These are phyloP conservation scores for Flaveria robusta DNA, from an alignment of 129 eudicot genomes.

Conservation along the genomic window DNA sequence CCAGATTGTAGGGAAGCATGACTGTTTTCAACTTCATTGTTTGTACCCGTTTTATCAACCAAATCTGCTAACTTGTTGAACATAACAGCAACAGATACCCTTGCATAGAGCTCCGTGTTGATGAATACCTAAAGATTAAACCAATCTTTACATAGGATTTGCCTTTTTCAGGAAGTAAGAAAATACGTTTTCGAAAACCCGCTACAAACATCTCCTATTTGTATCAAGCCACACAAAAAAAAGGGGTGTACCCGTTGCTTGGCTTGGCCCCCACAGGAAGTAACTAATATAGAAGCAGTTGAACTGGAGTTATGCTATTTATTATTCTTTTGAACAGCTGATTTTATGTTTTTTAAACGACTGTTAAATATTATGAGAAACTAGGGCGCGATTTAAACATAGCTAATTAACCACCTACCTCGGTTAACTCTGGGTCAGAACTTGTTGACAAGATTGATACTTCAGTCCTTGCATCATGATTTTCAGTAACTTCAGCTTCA, in stretches of 20 bases:
- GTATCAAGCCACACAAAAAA: neutral
- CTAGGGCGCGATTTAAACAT: neutral
- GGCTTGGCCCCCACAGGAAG: neutral
- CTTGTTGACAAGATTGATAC: constrained; percentile 71
- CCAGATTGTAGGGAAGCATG: constrained; percentile 68
- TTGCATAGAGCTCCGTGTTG: constrained; percentile 97
- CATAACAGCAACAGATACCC: constrained; percentile 93
- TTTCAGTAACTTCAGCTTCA: constrained; percentile 90
- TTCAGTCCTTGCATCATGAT: constrained; percentile 84
- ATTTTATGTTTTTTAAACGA: neutral
- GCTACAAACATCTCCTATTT: neutral
- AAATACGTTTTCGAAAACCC: neutral
- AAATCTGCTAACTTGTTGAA: constrained; percentile 78
- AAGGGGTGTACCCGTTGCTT: no score
- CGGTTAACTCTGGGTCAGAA: constrained; percentile 85
- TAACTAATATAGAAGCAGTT: neutral
- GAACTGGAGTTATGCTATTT: neutral
- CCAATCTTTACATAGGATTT: neutral
- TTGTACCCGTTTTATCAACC: constrained; percentile 48
- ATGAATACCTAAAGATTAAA: constrained; percentile 56
- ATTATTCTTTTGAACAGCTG: no score
- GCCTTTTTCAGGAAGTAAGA: neutral
- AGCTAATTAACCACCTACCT: constrained; percentile 46
- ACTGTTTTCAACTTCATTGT: constrained; percentile 35
- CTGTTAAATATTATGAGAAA: neutral